Conservation (phyloP, 176 grass and related monocot species). For the Cenchrus purpureus region DNA sequence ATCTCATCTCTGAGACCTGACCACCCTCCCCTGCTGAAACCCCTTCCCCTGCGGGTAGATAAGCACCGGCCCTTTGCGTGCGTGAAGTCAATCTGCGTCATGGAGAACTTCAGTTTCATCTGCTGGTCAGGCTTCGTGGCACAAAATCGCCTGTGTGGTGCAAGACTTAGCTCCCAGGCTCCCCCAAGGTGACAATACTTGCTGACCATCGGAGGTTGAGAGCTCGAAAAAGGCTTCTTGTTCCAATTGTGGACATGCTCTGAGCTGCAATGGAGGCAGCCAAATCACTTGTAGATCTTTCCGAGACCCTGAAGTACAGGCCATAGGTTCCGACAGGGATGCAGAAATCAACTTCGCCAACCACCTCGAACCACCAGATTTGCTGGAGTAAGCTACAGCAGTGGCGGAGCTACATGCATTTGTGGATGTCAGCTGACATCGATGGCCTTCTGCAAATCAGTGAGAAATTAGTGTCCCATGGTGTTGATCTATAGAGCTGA, state of each 20-base stretch:
- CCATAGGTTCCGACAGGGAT: constrained; percentile 82
- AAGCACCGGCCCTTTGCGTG: constrained; percentile 83
- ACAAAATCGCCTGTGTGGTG: constrained; percentile 83
- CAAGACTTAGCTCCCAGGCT: constrained; percentile 75
- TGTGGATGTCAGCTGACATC: no score
- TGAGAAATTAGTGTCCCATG: no score
- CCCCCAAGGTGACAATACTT: constrained; percentile 56
- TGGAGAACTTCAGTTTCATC: constrained; percentile 88
- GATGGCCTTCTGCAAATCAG: no score
- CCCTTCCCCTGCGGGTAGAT: constrained; percentile 70
- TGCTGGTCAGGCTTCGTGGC: constrained; percentile 36
- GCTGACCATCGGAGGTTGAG: constrained; percentile 69
- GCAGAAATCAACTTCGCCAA: constrained; percentile 83
- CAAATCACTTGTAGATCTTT: constrained; percentile 67
- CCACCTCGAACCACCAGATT: constrained; percentile 97
- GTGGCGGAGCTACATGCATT: no score
- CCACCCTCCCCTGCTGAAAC: constrained; percentile 51
- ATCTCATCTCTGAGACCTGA: constrained; percentile 45
- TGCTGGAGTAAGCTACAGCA: constrained; percentile 81
- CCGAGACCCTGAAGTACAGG: constrained; percentile 80
- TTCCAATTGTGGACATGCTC: constrained; percentile 90
- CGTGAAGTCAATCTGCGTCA: constrained; percentile 93
- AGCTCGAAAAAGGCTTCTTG: constrained; percentile 91
- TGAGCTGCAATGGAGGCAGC: constrained; percentile 54
- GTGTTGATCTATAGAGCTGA: no score